Percentiles rank a stretch among this genome's conserved stretches.
Evolutionary conservation across 2,329 filamentous ascomycete species (phyloP).

Genomic region (Fusarium annulatum): DNA sequence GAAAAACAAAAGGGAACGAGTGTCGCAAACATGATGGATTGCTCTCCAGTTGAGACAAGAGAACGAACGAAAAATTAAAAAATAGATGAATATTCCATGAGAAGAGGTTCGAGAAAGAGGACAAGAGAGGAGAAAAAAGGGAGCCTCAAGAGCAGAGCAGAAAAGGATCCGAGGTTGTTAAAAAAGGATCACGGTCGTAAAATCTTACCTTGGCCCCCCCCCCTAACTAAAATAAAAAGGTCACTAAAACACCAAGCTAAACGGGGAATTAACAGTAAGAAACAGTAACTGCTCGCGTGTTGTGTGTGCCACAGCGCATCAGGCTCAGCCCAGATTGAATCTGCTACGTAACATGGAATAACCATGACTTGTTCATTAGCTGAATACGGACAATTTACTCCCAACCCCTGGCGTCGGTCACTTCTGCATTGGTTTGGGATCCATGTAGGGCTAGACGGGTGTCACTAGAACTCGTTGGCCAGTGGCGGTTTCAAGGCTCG

Average conservation of each 20-base stretch:
- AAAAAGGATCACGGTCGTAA: background rate
- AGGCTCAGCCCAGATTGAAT: constrained; percentile 6
- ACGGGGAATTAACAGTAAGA: constrained; percentile 18
- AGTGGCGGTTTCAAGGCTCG: constrained; percentile 32
- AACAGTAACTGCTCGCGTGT: constrained; percentile 43
- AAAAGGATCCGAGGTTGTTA: background rate
- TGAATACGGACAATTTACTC: background rate
- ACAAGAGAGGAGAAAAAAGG: background rate
- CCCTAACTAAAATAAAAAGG: background rate
- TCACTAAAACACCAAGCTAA: background rate
- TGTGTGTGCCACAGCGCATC: constrained; percentile 12
- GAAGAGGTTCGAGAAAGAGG: background rate
- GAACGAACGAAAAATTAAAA: background rate
- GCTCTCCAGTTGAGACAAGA: background rate
- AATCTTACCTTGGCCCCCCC: constrained; percentile 1
- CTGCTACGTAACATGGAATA: constrained; percentile 18
- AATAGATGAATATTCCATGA: background rate
- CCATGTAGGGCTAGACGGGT: constrained; percentile 12
- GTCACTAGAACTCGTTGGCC: background rate
- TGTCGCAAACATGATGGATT: constrained; percentile 35
- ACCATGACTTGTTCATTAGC: constrained; percentile 11
- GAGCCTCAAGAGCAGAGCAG: background rate
- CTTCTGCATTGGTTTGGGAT: constrained; percentile 4
- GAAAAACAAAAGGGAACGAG: constrained; percentile 47
- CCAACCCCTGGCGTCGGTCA: constrained; percentile 2